phyloP scores from a whole-genome alignment of 257 asterid genomes.

The Przewalskia tangutica region DNA sequence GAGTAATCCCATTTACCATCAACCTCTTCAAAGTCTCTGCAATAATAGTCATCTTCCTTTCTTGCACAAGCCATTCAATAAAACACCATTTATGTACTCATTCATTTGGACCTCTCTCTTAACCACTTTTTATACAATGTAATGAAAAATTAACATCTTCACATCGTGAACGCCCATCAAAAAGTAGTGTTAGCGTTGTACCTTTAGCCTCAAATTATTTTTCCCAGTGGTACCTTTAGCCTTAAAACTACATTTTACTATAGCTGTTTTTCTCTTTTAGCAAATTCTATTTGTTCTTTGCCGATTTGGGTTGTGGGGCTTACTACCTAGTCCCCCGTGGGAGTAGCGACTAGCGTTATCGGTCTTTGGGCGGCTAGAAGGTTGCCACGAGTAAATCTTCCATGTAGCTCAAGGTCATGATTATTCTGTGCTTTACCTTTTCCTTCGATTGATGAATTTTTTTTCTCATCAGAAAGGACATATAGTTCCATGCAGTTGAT shows the following conservation, averaged over 20 bases:
- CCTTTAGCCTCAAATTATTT: background rate
- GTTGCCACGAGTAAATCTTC: background rate
- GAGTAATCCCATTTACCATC: constrained; percentile 12
- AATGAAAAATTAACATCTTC: constrained; percentile 47
- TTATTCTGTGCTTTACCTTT: background rate
- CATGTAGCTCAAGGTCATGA: background rate
- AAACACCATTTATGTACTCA: constrained; percentile 34
- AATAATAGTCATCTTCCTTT: constrained; percentile 41
- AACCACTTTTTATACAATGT: constrained; percentile 40
- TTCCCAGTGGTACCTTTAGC: background rate
- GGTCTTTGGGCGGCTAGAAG: too few relatives aligned
- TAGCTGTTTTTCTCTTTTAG: background rate
- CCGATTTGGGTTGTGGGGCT: too few relatives aligned
- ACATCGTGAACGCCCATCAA: constrained; percentile 44
- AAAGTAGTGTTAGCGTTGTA: constrained; percentile 10
- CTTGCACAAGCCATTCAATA: constrained; percentile 51
- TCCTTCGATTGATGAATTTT: background rate
- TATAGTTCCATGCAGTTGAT: background rate
- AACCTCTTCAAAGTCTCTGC: constrained; percentile 40
- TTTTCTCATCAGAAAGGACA: background rate
- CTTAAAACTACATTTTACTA: background rate
- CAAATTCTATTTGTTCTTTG: too few relatives aligned
- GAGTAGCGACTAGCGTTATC: too few relatives aligned
- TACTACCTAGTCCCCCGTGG: too few relatives aligned
- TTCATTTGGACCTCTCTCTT: constrained; percentile 37